Evolutionary conservation across 176 grass and related monocot genomes (phyloP), one percentile per base, ranked within the genome.

Genomic region (Oryza rufipogon): DNA sequence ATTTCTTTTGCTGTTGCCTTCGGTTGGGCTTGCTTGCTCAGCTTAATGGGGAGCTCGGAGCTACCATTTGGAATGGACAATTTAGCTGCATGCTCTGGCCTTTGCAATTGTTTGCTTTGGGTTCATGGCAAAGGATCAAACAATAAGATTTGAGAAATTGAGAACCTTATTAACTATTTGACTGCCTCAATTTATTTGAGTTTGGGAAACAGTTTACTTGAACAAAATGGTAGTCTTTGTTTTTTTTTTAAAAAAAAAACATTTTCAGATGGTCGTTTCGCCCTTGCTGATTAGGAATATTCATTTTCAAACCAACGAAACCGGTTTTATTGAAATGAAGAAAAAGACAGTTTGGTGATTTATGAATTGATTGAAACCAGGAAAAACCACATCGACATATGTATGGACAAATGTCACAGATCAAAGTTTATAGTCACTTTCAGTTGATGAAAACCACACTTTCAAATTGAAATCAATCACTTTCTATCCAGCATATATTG

Each of bases 31-130:
- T 56, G 78, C 15, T 38, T 39, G 46, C 48, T 19, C 10, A 70
- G 14, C 79, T 42, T 56, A 81, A 26, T 39, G 52, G 47, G 19
- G 28, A 22, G 56, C 20, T 42, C 22, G 0, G 64, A 47, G 77
- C 77, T 34, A 68, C 64, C 64, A 10, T 41, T 81, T 41, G 20
- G 67, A 81, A 58, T 71, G 32, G 67, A 81, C 66, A 58, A 10
- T 58, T 36, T 34, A 81, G 77, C 63, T 48, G 39, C 39, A 38
- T 38, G 23, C 61, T 38, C 73, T 46, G 47, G 23, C 11, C 14
- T 54, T 12, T 20, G 41, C 0, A 19, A 2, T 11, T 66, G 22
- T 19, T 66, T 42, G 48, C 9, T 38, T 56, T 36, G 28, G 28
- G 45, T 75, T 20, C 9, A 34, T 54, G 12, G 0, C 70, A 48